These are phyloP conservation scores for Osmozyma mogii DNA, from an alignment of 805 yeast genomes.

Conservation along the genomic window DNA sequence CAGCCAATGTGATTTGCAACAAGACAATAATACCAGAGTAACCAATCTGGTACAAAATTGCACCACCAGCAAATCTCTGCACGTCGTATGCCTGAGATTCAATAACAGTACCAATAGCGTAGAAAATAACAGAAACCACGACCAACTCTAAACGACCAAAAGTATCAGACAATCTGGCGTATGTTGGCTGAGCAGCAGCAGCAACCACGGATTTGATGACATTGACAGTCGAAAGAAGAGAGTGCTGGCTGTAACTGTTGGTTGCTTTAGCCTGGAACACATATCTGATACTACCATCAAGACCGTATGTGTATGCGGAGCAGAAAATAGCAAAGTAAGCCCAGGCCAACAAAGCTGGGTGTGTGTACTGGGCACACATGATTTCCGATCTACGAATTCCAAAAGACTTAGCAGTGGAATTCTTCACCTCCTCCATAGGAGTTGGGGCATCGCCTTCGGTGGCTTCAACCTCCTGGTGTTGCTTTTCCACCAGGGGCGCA, in stretches of 20 bases:
- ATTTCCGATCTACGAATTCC: conserved; percentile 55
- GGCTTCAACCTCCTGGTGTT: too few relatives aligned
- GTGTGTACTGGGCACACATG: conserved; percentile 37
- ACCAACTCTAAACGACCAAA: conserved; percentile 56
- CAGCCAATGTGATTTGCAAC: conserved; percentile 53
- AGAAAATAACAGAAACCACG: conserved; percentile 42
- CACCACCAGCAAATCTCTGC: conserved; percentile 56
- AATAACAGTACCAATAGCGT: conserved; percentile 55
- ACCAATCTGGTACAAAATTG: conserved; percentile 41
- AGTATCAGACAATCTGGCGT: conserved; percentile 57
- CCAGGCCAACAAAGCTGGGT: too few relatives aligned
- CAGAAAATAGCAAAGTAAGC: conserved; percentile 45
- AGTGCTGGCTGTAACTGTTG: conserved; percentile 43
- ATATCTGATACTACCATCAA: conserved; percentile 45
- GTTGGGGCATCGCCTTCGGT: too few relatives aligned
- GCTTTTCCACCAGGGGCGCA: too few relatives aligned
- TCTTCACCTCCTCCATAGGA: too few relatives aligned
- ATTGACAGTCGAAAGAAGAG: conserved; percentile 50
- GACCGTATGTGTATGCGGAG: conserved; percentile 51
- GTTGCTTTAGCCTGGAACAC: conserved; percentile 51
- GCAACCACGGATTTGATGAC: conserved; percentile 53
- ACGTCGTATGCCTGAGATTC: conserved; percentile 54
- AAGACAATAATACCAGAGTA: conserved; percentile 57
- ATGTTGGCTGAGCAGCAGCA: conserved; percentile 59
- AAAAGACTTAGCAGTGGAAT: too few relatives aligned